These are phyloP conservation scores for Saturnispora hagleri DNA, from an alignment of 805 yeast species.

Conservation along the genomic window DNA sequence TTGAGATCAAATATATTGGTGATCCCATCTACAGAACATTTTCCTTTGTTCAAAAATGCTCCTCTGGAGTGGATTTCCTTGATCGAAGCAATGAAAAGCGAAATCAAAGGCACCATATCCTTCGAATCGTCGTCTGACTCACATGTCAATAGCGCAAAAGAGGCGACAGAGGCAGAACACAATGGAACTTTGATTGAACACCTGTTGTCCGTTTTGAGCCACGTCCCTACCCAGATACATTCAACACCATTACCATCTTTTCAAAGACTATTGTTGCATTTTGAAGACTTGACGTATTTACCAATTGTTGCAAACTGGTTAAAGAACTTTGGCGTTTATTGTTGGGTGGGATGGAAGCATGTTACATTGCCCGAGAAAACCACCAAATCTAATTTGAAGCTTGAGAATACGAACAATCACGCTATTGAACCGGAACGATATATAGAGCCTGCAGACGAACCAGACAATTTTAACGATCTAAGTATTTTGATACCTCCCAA, in stretches of 20 bases:
- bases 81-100: neutral
- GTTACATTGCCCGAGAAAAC: neutral
- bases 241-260: conserved; percentile 3
- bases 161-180: neutral
- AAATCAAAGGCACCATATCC: neutral
- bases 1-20: neutral
- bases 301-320: neutral
- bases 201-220: neutral
- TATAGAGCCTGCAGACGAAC: neutral
- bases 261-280: conserved; percentile 3
- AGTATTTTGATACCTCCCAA: conserved; percentile 20
- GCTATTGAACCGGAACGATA: neutral
- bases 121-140: neutral
- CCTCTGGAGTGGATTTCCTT: conserved; percentile 2
- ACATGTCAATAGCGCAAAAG: neutral
- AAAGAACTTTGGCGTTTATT: conserved; percentile 3
- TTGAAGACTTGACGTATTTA: neutral
- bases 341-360: conserved; percentile 8
- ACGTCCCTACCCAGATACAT: neutral
- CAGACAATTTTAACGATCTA: neutral
- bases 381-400: neutral
- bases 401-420: neutral
- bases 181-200: neutral
- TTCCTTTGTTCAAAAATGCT: neutral
- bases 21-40: conserved; percentile 2